A percentile compares a stretch with the other conserved stretches of the same genome.
These are phyloP conservation scores for Voacanga thouarsii DNA, from an alignment of 257 asterid species.

Conservation along the genomic window DNA sequence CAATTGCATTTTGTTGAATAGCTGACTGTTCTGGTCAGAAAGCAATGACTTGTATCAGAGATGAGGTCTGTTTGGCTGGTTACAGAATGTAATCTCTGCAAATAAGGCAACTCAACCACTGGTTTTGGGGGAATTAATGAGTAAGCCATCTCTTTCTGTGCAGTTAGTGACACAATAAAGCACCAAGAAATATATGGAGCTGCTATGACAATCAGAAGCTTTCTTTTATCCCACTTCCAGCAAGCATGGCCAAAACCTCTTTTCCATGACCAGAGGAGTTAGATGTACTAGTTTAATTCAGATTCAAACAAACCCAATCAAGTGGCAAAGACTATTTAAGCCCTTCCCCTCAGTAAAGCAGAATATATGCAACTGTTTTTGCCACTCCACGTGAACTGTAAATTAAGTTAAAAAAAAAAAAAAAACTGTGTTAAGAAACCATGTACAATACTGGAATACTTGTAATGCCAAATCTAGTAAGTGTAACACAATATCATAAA, in stretches of 20 bases:
- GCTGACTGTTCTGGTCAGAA: constrained; percentile 24
- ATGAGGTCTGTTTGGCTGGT: constrained; percentile 32
- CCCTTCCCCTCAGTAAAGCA: neutral
- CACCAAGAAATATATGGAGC: neutral
- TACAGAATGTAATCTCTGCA: constrained; percentile 28
- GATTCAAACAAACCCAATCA: neutral
- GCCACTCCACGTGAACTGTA: neutral
- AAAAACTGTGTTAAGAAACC: neutral
- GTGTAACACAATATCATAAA: neutral
- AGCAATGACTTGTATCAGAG: constrained; percentile 17
- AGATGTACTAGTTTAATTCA: neutral
- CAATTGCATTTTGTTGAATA: constrained; percentile 19
- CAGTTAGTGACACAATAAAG: neutral
- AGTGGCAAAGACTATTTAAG: constrained; percentile 2
- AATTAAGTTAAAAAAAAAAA: no score
- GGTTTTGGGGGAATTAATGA: constrained; percentile 38
- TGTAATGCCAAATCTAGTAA: neutral
- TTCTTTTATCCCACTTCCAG: constrained; percentile 13
- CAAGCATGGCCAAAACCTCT: neutral
- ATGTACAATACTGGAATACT: neutral
- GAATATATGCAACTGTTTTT: constrained; percentile 2
- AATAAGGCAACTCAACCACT: constrained; percentile 33
- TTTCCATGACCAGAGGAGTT: no score
- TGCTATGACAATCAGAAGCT: constrained; percentile 1
- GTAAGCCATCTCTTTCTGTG: constrained; percentile 37